phyloP scores from a whole-genome alignment of 371 early-diverging fungal species.

The Capniomyces stellatus region DNA sequence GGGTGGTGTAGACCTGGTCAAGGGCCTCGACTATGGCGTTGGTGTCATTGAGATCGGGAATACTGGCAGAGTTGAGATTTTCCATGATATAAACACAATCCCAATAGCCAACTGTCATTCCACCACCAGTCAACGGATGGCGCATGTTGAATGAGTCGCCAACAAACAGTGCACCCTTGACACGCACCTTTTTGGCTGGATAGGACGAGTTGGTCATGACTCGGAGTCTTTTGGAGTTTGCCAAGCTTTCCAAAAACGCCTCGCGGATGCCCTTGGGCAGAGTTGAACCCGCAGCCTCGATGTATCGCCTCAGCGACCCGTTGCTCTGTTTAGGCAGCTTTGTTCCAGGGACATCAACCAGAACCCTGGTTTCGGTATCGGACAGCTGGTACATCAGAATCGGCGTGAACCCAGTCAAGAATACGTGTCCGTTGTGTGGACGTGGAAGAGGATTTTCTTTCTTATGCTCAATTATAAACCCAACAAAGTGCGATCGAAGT shows the following conservation, averaged over 20 bases:
- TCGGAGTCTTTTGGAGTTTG: conserved; percentile 44
- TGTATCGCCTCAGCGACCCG: conserved; percentile 37
- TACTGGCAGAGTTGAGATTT: conserved; percentile 23
- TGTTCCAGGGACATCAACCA: conserved; percentile 83
- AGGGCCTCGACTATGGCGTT: conserved; percentile 26
- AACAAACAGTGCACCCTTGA: conserved; percentile 53
- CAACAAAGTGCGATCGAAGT: conserved; percentile 25
- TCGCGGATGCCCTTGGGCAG: conserved; percentile 20
- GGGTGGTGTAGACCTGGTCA: conserved; percentile 51
- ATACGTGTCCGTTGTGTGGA: conserved; percentile 77
- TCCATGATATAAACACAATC: conserved; percentile 56
- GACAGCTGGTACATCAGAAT: conserved; percentile 89
- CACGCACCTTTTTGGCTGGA: conserved; percentile 39
- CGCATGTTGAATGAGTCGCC: conserved; percentile 93
- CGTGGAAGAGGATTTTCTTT: conserved; percentile 51
- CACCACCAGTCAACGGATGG: conserved; percentile 86
- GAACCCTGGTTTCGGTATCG: conserved; percentile 68
- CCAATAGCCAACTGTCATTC: conserved; percentile 89
- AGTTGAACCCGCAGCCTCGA: conserved; percentile 28
- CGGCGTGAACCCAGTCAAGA: conserved; percentile 67
- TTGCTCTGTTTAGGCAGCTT: conserved; percentile 41
- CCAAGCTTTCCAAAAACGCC: conserved; percentile 45
- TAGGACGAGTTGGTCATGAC: conserved; percentile 82
- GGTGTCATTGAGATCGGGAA: conserved; percentile 32
- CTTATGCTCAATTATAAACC: conserved; percentile 29